These are phyloP conservation scores for Macrophomina tecta DNA, from an alignment of 2,329 filamentous ascomycete species.

Conservation along the genomic window DNA sequence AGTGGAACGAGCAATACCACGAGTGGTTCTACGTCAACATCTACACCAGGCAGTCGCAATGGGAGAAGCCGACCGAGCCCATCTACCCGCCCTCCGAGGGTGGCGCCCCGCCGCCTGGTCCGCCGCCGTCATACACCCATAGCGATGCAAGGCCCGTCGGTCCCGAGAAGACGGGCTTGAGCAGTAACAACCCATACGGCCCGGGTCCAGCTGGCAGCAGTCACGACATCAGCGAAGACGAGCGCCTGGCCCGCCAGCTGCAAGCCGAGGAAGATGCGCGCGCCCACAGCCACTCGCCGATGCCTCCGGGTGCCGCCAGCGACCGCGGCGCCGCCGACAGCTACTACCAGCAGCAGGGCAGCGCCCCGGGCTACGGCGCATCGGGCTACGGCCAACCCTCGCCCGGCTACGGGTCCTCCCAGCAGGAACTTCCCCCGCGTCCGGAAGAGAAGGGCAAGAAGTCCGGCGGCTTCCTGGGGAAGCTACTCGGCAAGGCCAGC, in stretches of 20 bases:
- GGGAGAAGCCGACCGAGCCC: constrained; percentile 80
- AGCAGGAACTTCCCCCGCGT: constrained; percentile 37
- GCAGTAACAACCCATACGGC: constrained; percentile 77
- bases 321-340: constrained; percentile 42
- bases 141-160: constrained; percentile 51
- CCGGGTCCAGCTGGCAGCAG: constrained; percentile 30
- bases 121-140: constrained; percentile 70
- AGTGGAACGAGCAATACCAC: constrained; percentile 85
- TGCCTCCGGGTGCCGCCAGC: constrained; percentile 35
- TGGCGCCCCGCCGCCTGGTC: constrained; percentile 58
- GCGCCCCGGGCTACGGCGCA: constrained; percentile 33
- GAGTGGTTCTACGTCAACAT: constrained; percentile 96
- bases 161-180: constrained; percentile 56
- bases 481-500: constrained; percentile 56
- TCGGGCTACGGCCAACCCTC: constrained; percentile 39
- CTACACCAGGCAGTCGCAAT: constrained; percentile 86
- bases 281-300: constrained; percentile 43
- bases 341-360: constrained; percentile 51
- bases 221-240: constrained; percentile 66
- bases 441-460: constrained; percentile 43
- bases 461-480: constrained; percentile 55
- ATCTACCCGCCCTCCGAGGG: constrained; percentile 59
- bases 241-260: constrained; percentile 73
- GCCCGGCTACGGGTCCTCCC: constrained; percentile 37
- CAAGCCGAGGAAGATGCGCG: constrained; percentile 84